Conservation (phyloP, 73 alveolate genomes). For the Tetrahymena thermophila region DNA sequence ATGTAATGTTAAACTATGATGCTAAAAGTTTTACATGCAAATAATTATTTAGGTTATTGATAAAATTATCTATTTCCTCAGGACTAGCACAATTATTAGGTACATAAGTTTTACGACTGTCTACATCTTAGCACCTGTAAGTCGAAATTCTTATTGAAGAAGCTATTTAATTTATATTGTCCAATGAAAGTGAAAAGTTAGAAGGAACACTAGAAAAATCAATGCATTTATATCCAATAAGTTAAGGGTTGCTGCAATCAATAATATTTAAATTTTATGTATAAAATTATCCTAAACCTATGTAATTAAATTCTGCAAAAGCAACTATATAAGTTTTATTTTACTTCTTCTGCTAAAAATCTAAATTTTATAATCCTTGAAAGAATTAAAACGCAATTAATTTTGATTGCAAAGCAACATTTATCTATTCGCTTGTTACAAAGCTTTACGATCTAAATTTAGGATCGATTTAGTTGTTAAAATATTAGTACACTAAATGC, state of each 20-base stretch:
- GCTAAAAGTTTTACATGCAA: neutral
- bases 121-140: neutral
- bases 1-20: neutral
- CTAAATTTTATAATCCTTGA: neutral
- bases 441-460: too few relatives aligned
- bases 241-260: neutral
- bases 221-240: neutral
- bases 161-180: too few relatives aligned
- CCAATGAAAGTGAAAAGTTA: neutral
- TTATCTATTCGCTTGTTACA: neutral
- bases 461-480: neutral
- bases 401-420: neutral
- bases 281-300: neutral
- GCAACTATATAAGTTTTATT: neutral
- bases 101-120: neutral
- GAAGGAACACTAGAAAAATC: neutral
- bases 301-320: neutral
- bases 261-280: neutral
- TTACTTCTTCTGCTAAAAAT: too few relatives aligned
- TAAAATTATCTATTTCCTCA: neutral
- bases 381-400: neutral
- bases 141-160: neutral
- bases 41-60: too few relatives aligned
- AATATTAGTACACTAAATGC: too few relatives aligned
- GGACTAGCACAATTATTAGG: neutral